phyloP scores from a whole-genome alignment of 1,284 basidiomycete genomes.

The Moniliella sp. region DNA sequence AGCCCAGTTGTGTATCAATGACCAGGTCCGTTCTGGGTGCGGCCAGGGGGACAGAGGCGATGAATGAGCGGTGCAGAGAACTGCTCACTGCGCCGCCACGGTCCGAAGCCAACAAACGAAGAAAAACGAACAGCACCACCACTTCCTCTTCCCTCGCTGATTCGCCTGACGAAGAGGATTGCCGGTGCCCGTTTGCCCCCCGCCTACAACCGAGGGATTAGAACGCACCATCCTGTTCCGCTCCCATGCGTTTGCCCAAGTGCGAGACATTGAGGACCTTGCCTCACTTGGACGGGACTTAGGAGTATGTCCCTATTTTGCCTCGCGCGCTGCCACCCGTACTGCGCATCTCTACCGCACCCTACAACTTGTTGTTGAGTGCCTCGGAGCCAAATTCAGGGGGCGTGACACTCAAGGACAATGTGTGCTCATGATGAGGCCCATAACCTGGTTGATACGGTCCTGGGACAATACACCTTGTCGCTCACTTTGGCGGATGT shows the following conservation, averaged over 20 bases:
- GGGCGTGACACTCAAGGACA: conserved; percentile 50
- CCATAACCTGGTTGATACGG: conserved; percentile 53
- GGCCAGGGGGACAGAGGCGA: conserved; percentile 42
- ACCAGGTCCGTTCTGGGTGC: conserved; percentile 43
- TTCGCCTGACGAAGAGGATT: too few relatives aligned
- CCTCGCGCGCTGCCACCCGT: conserved; percentile 59
- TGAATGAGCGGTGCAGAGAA: conserved; percentile 79
- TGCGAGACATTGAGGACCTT: conserved; percentile 84
- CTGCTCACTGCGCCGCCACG: conserved; percentile 39
- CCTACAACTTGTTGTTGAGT: conserved; percentile 77
- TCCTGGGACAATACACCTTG: conserved; percentile 63
- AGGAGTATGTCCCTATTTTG: conserved; percentile 77
- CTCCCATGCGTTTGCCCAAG: too few relatives aligned
- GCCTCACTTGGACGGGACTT: conserved; percentile 48
- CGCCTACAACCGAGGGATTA: too few relatives aligned
- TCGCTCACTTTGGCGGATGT: conserved; percentile 46
- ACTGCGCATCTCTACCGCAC: conserved; percentile 71
- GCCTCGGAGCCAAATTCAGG: conserved; percentile 63
- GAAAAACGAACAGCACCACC: conserved; percentile 38
- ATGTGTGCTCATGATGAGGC: conserved; percentile 86
- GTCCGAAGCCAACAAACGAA: conserved; percentile 37
- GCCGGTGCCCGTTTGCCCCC: too few relatives aligned
- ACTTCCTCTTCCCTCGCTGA: too few relatives aligned
- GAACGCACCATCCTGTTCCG: too few relatives aligned
- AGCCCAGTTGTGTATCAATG: conserved; percentile 79